Base-by-base conservation (phyloP, 2,329 filamentous ascomycete genomes). In the Fusarium sp. region DNA sequence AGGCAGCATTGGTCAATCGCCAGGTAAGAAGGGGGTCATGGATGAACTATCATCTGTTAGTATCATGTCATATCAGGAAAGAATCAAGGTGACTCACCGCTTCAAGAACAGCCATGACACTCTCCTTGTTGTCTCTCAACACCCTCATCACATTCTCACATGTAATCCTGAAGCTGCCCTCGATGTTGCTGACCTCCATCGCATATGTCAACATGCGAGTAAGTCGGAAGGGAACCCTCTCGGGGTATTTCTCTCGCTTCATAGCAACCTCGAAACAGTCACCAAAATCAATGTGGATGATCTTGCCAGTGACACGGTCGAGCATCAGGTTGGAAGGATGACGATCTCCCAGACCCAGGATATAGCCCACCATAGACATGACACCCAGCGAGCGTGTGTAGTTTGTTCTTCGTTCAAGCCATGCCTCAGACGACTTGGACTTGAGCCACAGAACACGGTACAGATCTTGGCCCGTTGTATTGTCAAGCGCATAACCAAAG, bases 301-400 rank as follows among this genome's bases (percentile, higher is more conserved):
- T 96, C 83, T 97, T 97, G 77, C 96, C 96, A 1, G 95, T 98
- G 66, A 96, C 89, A 38, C 93, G 91, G 79, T 99, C 96, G 40
- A 99, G 90, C 91, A 99, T 96, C 76, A 99, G 83, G 79, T 99
- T 99, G 65, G 93, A 97, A 36, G 96, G 96, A 81, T 99, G 96
- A 51, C 96, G 90, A 82, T 99, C 96, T 59, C 96, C 96, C 13
- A 99, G 85, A 65, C 96, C 96, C 20, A 99, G 89, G 70, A 99
- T 98, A 80, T 99, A 99, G 69, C 96, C 96, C n/a, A 98, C 96
- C 93, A 99, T 99, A n/a, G 93, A 97, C 96, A 99, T 99, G 75
- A 99, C 96, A 73, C 93, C 96, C 2, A 99, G 85, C 1, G 95
- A 98, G 62, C 96, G 91, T 16, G 96, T 99, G 82, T 99, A 99